Evolutionary conservation across 2,329 filamentous ascomycete genomes (phyloP), one percentile per base, ranked within the genome.

Genomic region (Chrysoporthe austroafricana): DNA sequence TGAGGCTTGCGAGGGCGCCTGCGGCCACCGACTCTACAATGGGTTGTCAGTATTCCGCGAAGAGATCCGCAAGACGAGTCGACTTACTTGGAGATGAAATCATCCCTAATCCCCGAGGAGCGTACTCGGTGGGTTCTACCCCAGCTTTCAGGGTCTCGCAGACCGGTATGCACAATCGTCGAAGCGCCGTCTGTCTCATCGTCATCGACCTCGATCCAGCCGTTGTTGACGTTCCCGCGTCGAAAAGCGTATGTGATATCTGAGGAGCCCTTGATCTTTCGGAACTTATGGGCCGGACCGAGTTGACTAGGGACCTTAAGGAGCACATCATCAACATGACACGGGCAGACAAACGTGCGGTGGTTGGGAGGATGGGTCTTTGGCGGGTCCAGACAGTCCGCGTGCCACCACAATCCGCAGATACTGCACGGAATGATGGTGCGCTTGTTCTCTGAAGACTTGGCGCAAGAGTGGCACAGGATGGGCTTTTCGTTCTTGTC

Each of bases 351-450:
- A 93, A 94, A 99, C 66, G 89, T 91, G 74, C 90, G 88, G 63
- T 90, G 84, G 62, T 89, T 85, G 13, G 94, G 94, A 50, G 93
- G 91, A 66, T 91, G 88, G 44, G 94, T 89, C 75, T 94, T 81
- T 44, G 95, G 94, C 39, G 93, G 92, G 75, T 96, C 90, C 18
- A 97, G 82, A 79, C 96, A 99, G 78, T 98, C 95, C 63, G 97
- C 83, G 80, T 99, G 96, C 91, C 94, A 99, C 75, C 90, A 86
- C 44, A 93, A 85, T 14, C 87, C 84, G 79, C 95, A 99, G 74
- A 86, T 88, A 78, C 94, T 94, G 81, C 95, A 99, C 58, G 91
- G 89, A 72, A 97, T 91, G 73, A 98, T 94, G 72, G 90, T 87
- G 36, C 91, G 88, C 21, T 42, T 34, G 26, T 18, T 26, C 9